Evolutionary conservation across 2,329 filamentous ascomycete genomes (phyloP), one percentile per base, ranked within the genome.

Genomic region (Dactylonectria macrodidyma): DNA sequence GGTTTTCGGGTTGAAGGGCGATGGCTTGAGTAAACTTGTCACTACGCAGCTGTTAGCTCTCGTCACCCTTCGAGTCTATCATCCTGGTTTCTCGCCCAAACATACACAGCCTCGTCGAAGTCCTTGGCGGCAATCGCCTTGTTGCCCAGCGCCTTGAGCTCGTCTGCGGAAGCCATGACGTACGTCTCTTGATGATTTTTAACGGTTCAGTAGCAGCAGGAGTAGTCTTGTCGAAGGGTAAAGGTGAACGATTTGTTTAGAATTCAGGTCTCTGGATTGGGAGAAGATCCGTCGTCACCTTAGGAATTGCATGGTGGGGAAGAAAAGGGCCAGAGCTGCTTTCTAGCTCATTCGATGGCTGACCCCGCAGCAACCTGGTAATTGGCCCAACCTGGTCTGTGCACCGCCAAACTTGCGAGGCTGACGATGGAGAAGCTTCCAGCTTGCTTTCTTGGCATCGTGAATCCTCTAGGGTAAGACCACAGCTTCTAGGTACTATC

Each of bases 61-160:
- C 48, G 36, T 57, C 14, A 12, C 19, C 10, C 19, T 59, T 50
- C 46, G 8, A n/a, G 24, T 58, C 34, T 19, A 48, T 65, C 19
- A 26, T 22, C 16, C 14, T n/a, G 3, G 51, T 61, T 33, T 65
- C 33, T 44, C 44, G 57, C 51, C 44, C 59, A 48, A 65, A 90
- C 94, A 84, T 89, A 98, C 95, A 97, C 90, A 79, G 96, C 96
- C 82, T 95, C 94, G 78, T 95, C 89, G 82, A 97, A 99, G 84
- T 98, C 95, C 89, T 98, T 98, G 71, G 94, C 95, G 73, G 94
- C 92, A 83, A 99, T 99, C 84, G 97, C 95, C 88, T 97, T 97
- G 88, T 99, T 99, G 87, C 95, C 96, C 81, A 96, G 92, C 78
- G 95, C 94, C 88, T 99, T 99, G 78, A 99, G 90, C 89, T 95